Evolutionary conservation across 1,284 basidiomycete species (phyloP), one percentile per base, ranked within the genome.

Genomic region (Mycosarcoma maydis): DNA sequence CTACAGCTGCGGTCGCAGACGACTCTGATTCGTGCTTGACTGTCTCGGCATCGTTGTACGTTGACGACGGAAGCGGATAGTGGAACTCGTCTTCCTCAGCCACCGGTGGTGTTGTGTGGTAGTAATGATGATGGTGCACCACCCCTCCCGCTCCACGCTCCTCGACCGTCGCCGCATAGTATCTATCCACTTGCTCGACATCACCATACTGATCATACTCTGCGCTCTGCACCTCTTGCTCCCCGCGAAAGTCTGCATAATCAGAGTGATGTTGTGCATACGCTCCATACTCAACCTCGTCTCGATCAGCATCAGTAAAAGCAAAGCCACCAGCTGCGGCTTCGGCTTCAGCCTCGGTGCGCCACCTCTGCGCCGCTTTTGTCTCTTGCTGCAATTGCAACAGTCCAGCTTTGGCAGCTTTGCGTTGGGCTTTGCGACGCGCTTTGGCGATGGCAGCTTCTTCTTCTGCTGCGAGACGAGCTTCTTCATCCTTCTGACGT

Each of bases 61-160:
- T 27, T 30, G 27, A 22, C n/a, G 47, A 26, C 11, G n/a, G 8
- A 16, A 6, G 7, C 27, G 36, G 37, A 13, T 56, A 61, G 13
- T 17, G 36, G 22, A 48, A 52, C 32, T 34, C 44, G 16, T 64
- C 61, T 11, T 29, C 29, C 19, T 40, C 26, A 17, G 42, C 32
- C 11, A n/a, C 32, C 2, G 46, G 34, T 20, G 58, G 41, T 11
- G 61, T 11, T 17, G 57, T 47, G 44, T 75, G 67, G 32, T 77
- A 77, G 65, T 77, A 75, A 49, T 77, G 72, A 40, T 77, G 75
- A 24, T 77, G 75, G 40, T 73, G 71, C 6, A 77, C 67, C 23
- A 74, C 68, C 22, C 58, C 49, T n/a, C 52, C 66, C 20, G 49
- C 46, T 6, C 45, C 59, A 2, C 36, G 54, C 47, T 72, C 62